Base-by-base conservation (phyloP, 2,329 filamentous ascomycete genomes). In the Ophiostoma sp. region DNA sequence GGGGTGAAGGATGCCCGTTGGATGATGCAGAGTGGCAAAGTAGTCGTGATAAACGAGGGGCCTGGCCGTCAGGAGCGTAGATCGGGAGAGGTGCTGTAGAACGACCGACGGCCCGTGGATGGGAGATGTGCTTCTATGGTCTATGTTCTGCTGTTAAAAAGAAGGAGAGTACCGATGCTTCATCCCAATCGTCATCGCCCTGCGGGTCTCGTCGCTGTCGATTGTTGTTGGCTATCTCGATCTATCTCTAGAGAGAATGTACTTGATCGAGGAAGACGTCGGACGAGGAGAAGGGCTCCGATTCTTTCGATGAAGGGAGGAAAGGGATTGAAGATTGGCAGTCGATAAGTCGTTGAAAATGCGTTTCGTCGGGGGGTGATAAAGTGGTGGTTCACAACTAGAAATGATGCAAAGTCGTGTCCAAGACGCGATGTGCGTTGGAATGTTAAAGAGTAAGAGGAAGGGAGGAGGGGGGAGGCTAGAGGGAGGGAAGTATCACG, bases 131-230 rank as follows among this genome's bases (percentile, higher is more conserved):
- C 25, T 25, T 28, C 50, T 55, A 55, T 55, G 50, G 50, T 45
- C 61, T 25, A 25, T 66, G 36, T 25, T 25, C 61, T 39, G 33
- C 12, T 33, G 31, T 36, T 17, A n/a, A 61, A 36, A 19, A 11
- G 17, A n/a, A 25, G n/a, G n/a, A n/a, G n/a, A n/a, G n/a, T 68
- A 45, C 45, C 52, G 19, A n/a, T 57, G 50, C 50, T 59, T 59
- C 36, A 42, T 70, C 68, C 33, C 15, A 57, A 59, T 70, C 68
- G 68, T 70, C 68, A 59, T 70, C 50, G 68, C 68, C 68, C 66
- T 36, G 66, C 19, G 22, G 66, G 42, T 69, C 66, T 50, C 45
- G 45, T 52, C 19, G 45, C 2, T 25, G 28, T 36, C 28, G 59
- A 9, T n/a, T 19, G 28, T 36, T 15, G 66, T 12, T 33, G 11